phyloP scores from a whole-genome alignment of 2,329 filamentous ascomycete genomes.

The Coniochaeta ligniaria region DNA sequence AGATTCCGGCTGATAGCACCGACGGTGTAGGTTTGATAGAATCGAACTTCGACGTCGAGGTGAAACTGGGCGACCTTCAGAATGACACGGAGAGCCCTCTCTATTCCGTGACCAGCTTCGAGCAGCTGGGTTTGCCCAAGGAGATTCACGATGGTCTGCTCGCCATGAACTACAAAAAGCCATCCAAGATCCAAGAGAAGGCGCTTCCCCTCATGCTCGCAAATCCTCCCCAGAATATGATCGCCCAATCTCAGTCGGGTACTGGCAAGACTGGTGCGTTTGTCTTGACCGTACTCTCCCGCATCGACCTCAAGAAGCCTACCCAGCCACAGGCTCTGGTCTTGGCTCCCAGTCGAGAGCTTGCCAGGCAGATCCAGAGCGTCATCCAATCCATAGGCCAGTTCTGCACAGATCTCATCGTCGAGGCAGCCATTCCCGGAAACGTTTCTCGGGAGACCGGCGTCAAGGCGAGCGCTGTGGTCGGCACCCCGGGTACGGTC shows the following conservation, averaged over 20 bases:
- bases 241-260: slow-evolving; percentile 97
- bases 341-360: slow-evolving; percentile 86
- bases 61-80: slow-evolving; percentile 86
- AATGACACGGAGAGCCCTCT: slow-evolving; percentile 80
- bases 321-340: slow-evolving; percentile 77
- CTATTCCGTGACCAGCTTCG: slow-evolving; percentile 75
- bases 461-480: slow-evolving; percentile 72
- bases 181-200: slow-evolving; percentile 95
- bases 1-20: slow-evolving; percentile 20
- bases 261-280: slow-evolving; percentile 98
- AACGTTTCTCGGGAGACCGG: slow-evolving; percentile 59
- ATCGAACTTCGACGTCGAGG: slow-evolving; percentile 79
- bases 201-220: slow-evolving; percentile 83
- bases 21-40: slow-evolving; percentile 47
- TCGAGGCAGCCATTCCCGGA: slow-evolving; percentile 80
- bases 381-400: slow-evolving; percentile 80
- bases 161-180: slow-evolving; percentile 82
- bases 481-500: slow-evolving; percentile 90
- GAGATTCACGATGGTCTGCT: slow-evolving; percentile 68
- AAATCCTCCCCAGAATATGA: slow-evolving; percentile 86
- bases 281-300: slow-evolving; percentile 82
- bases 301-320: slow-evolving; percentile 66
- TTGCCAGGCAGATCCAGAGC: slow-evolving; percentile 87
- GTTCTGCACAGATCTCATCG: slow-evolving; percentile 68
- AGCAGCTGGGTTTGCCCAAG: slow-evolving; percentile 67